These are phyloP conservation scores for Lablab purpureus DNA, from an alignment of 306 rosid species.

Conservation along the genomic window DNA sequence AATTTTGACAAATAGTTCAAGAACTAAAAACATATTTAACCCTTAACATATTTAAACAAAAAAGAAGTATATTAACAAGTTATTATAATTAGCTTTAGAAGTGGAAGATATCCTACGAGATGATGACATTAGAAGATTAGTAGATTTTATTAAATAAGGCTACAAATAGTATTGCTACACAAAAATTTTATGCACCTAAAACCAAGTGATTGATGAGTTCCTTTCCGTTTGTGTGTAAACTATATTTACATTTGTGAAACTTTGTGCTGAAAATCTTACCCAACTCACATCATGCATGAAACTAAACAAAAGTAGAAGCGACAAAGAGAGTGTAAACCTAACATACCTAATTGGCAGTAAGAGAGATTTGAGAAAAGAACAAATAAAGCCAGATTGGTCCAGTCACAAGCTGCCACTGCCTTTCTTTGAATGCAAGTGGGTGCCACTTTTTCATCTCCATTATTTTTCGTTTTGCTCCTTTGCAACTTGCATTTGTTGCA, in stretches of 20 bases:
- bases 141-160: not conserved
- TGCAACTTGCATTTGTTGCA: conserved; percentile 44
- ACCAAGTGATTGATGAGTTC: not conserved
- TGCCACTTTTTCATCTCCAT: conserved; percentile 40
- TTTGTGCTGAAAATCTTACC: not conserved
- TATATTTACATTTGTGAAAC: not conserved
- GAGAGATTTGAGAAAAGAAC: not conserved
- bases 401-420: conserved; percentile 27
- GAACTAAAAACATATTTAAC: no score
- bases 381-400: conserved; percentile 37
- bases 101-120: not conserved
- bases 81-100: not conserved
- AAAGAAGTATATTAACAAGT: not conserved
- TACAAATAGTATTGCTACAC: not conserved
- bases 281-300: not conserved
- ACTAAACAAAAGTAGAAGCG: not conserved
- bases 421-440: conserved; percentile 41
- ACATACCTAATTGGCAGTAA: conserved; percentile 34
- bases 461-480: conserved; percentile 33
- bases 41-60: not conserved
- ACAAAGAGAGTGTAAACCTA: conserved; percentile 44
- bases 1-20: no score
- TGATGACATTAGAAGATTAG: not conserved
- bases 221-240: not conserved
- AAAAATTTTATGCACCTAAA: not conserved